Percentiles rank a stretch among this genome's conserved stretches.
phyloP scores from a whole-genome alignment of 805 yeast species.

The Schizosaccharomyces cryophilus region DNA sequence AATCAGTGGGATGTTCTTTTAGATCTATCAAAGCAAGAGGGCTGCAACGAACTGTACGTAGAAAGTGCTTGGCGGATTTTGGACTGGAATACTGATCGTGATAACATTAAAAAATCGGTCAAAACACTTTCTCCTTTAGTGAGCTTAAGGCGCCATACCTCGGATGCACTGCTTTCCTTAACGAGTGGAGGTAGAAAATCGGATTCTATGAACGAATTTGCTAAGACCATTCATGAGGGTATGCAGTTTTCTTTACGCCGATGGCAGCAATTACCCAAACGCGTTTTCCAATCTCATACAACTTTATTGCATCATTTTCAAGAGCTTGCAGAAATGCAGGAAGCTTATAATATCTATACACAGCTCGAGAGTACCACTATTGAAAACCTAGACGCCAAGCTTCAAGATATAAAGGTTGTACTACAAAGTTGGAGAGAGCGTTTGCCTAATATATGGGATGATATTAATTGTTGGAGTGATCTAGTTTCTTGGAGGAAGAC shows the following conservation, averaged over 20 bases:
- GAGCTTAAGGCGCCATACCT: slow-evolving; percentile 85
- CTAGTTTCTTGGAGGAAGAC: slow-evolving; percentile 96
- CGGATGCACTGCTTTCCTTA: slow-evolving; percentile 76
- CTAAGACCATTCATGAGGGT: slow-evolving; percentile 82
- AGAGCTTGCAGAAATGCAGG: slow-evolving; percentile 91
- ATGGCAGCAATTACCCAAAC: slow-evolving; percentile 71
- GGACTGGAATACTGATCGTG: slow-evolving; percentile 89
- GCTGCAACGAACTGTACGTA: slow-evolving; percentile 76
- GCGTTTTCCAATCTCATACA: slow-evolving; percentile 59
- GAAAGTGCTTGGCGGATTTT: slow-evolving; percentile 99
- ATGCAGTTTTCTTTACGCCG: slow-evolving; percentile 74
- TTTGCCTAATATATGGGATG: slow-evolving; percentile 91
- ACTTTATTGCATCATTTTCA: slow-evolving; percentile 84
- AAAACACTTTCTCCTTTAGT: slow-evolving; percentile 96
- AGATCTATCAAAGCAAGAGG: slow-evolving; percentile 91
- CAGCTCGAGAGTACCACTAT: slow-evolving; percentile 74
- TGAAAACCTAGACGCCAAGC: slow-evolving; percentile 71
- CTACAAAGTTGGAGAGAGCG: slow-evolving; percentile 96
- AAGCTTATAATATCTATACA: slow-evolving; percentile 82
- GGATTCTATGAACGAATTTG: slow-evolving; percentile 61
- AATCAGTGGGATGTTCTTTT: slow-evolving; percentile 97
- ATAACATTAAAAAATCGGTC: slow-evolving; percentile 79
- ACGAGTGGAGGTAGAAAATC: slow-evolving; percentile 86
- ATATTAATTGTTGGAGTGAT: slow-evolving; percentile 92
- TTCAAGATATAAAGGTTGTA: slow-evolving; percentile 83